Evolutionary conservation across 1,139 yeast genomes (phyloP).

Genomic region (Geotrichum bryndzae): DNA sequence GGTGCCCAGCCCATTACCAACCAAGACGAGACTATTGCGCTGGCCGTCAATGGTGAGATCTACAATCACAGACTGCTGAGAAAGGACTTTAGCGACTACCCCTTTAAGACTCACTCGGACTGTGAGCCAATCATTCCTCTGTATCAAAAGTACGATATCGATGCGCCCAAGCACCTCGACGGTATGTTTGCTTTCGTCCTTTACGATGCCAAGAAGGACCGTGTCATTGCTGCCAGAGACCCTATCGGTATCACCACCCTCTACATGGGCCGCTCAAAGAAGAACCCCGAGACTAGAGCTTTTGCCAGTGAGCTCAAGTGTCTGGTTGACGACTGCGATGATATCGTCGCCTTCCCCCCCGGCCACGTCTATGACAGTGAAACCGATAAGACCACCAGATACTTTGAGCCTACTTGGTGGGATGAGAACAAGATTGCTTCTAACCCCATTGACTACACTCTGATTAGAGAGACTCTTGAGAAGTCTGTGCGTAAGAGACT

Average conservation of each 20-base stretch:
- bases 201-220: constrained; percentile 75
- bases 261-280: constrained; percentile 83
- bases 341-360: constrained; percentile 91
- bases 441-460: constrained; percentile 62
- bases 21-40: constrained; percentile 61
- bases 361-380: constrained; percentile 94
- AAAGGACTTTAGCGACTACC: constrained; percentile 62
- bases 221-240: constrained; percentile 94
- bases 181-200: constrained; percentile 98
- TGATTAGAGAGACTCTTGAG: constrained; percentile 76
- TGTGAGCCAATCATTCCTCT: constrained; percentile 97
- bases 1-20: constrained; percentile 97
- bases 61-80: constrained; percentile 92
- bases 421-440: constrained; percentile 70
- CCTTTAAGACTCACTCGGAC: constrained; percentile 81
- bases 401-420: constrained; percentile 93
- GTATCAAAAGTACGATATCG: constrained; percentile 76
- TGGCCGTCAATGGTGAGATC: constrained; percentile 96
- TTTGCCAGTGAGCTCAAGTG: constrained; percentile 95
- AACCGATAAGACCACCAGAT: constrained; percentile 79
- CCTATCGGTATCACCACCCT: constrained; percentile 96
- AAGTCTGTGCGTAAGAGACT: constrained; percentile 96
- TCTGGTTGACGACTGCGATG: constrained; percentile 89
- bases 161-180: constrained; percentile 87
- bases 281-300: constrained; percentile 66